A percentile compares a stretch with the other conserved stretches of the same genome.
phyloP scores from a whole-genome alignment of 1,139 yeast species.

The Kurtzmaniella quercitrusa region DNA sequence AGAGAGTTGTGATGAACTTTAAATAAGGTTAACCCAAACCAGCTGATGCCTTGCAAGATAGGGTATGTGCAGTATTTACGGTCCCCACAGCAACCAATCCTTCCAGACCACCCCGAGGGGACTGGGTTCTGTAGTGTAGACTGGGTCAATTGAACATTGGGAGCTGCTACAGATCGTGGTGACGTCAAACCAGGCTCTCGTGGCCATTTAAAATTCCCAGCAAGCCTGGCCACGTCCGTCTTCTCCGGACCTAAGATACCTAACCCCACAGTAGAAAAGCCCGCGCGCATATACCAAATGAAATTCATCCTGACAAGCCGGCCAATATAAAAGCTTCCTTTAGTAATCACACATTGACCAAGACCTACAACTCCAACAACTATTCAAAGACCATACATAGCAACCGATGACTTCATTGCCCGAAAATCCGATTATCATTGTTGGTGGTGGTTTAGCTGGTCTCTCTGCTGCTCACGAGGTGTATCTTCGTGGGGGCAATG shows the following conservation, averaged over 20 bases:
- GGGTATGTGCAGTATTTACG: neutral
- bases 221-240: neutral
- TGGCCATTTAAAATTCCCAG: too few species aligned
- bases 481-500: slow-evolving; percentile 51
- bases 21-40: neutral
- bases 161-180: neutral
- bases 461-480: slow-evolving; percentile 71
- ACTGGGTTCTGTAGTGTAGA: too few species aligned
- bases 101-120: neutral
- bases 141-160: neutral
- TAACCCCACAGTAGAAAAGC: neutral
- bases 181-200: neutral
- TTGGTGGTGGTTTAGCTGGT: slow-evolving; percentile 83
- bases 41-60: neutral
- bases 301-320: neutral
- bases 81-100: neutral
- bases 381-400: neutral
- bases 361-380: neutral
- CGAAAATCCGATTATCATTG: slow-evolving; percentile 49
- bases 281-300: neutral
- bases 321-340: slow-evolving; percentile 2
- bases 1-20: too few species aligned
- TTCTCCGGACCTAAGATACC: neutral
- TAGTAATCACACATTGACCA: neutral
- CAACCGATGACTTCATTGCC: slow-evolving; percentile 15